phyloP scores from a whole-genome alignment of 148 eudicot species.

The Fallopia convolvulus region DNA sequence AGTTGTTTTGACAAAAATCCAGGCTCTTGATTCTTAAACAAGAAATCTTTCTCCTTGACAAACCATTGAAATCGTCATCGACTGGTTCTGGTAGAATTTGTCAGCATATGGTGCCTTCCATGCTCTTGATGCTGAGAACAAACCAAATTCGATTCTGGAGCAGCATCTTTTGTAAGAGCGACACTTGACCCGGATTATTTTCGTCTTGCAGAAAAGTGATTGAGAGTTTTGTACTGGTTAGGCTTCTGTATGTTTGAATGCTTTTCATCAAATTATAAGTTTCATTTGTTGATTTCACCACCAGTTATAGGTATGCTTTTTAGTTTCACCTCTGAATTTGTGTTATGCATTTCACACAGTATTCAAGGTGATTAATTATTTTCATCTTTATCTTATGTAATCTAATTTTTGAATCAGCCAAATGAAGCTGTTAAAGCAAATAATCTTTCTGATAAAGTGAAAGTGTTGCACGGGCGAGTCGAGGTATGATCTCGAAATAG shows the following conservation, averaged over 20 bases:
- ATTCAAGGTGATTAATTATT: background rate
- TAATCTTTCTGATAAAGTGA: constrained; percentile 68
- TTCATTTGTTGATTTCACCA: too few relatives aligned
- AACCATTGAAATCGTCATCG: constrained; percentile 11
- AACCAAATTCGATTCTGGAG: constrained; percentile 42
- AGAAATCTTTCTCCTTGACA: background rate
- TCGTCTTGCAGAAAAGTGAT: too few relatives aligned
- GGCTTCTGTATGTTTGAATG: too few relatives aligned
- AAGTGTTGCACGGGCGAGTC: constrained; percentile 91
- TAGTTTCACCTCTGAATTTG: too few relatives aligned
- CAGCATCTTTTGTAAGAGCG: too few relatives aligned
- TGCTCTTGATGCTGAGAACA: constrained; percentile 24
- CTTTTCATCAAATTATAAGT: too few relatives aligned
- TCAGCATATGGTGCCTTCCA: constrained; percentile 38
- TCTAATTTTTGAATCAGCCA: constrained; percentile 44
- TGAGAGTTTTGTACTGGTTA: too few relatives aligned
- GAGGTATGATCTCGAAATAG: constrained; percentile 49
- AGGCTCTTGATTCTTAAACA: background rate
- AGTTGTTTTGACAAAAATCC: background rate
- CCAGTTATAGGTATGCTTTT: too few relatives aligned
- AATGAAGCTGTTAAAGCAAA: constrained; percentile 91
- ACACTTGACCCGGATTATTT: too few relatives aligned
- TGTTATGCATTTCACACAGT: too few relatives aligned
- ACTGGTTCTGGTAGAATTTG: constrained; percentile 32
- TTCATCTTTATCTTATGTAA: constrained; percentile 11